Conservation (phyloP, 805 yeast species). For the Barnettozyma salicaria region DNA sequence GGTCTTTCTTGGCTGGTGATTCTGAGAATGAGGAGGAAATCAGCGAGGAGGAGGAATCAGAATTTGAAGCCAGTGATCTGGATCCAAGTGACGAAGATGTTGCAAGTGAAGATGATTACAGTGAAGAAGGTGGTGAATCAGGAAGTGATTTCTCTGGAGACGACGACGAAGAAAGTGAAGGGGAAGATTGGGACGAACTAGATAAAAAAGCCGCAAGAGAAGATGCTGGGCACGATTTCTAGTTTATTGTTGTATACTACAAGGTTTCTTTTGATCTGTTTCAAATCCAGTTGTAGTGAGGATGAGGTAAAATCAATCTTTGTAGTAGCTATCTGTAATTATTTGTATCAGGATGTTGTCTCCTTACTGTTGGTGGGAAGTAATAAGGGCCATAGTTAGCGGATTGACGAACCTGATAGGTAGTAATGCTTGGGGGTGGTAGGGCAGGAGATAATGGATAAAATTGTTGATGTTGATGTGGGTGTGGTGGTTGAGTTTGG, state of each 20-base stretch:
- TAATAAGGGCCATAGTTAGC: neutral
- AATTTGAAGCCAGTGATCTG: constrained; percentile 39
- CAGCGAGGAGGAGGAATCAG: constrained; percentile 45
- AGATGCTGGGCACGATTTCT: constrained; percentile 27
- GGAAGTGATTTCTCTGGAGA: constrained; percentile 31
- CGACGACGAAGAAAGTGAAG: constrained; percentile 36
- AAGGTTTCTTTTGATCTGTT: no score
- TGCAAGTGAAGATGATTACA: constrained; percentile 31
- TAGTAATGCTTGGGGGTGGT: no score
- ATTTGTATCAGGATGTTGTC: neutral
- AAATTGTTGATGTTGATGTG: constrained; percentile 15
- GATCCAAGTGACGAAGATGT: constrained; percentile 39
- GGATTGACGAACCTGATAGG: neutral
- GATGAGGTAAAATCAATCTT: neutral
- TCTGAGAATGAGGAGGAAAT: constrained; percentile 72
- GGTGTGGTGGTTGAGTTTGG: neutral
- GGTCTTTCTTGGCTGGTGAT: constrained; percentile 88
- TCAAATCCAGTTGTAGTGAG: no score
- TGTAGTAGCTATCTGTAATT: neutral
- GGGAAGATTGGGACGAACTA: constrained; percentile 31
- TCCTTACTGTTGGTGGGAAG: neutral
- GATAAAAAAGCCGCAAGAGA: constrained; percentile 25
- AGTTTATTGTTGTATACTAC: constrained; percentile 1
- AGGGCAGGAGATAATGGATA: no score
- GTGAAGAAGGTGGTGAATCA: constrained; percentile 29